These are phyloP conservation scores for Metarhizium brunneum DNA, from an alignment of 2,329 filamentous ascomycete species.

Conservation along the genomic window DNA sequence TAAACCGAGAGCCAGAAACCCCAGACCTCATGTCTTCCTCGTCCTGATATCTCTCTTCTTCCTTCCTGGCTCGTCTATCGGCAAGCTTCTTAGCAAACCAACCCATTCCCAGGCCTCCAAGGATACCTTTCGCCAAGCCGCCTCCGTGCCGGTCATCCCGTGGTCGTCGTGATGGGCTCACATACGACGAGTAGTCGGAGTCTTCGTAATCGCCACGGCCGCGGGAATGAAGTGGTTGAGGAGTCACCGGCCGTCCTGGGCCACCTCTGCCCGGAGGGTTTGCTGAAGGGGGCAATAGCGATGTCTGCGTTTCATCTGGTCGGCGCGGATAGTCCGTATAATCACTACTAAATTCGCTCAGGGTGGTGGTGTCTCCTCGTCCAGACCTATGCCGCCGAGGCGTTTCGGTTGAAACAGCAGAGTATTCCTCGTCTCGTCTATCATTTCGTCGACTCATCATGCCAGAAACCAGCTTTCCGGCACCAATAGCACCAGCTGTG, in stretches of 20 bases:
- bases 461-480: conserved; percentile 50
- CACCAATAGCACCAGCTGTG: conserved; percentile 53
- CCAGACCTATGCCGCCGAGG: conserved; percentile 38
- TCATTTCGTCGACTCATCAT: conserved; percentile 44
- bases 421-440: conserved; percentile 50
- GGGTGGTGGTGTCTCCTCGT: conserved; percentile 25
- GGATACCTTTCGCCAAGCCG: conserved; percentile 45
- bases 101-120: conserved; percentile 56
- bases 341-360: conserved; percentile 45
- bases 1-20: conserved; percentile 54
- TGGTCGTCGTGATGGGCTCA: conserved; percentile 52
- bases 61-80: conserved; percentile 38
- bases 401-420: conserved; percentile 53
- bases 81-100: conserved; percentile 59
- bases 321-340: conserved; percentile 25
- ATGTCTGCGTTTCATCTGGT: conserved; percentile 23
- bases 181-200: conserved; percentile 51
- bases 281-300: conserved; percentile 38
- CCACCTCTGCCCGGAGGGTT: conserved; percentile 32
- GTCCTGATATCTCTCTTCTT: conserved; percentile 35
- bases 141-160: conserved; percentile 32
- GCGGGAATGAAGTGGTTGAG: conserved; percentile 37
- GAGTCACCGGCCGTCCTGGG: conserved; percentile 34
- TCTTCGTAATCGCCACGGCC: conserved; percentile 37
- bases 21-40: conserved; percentile 51